These are phyloP conservation scores for Schoenoplectus triqueter DNA, from an alignment of 202 grass and related monocot genomes.

Conservation along the genomic window DNA sequence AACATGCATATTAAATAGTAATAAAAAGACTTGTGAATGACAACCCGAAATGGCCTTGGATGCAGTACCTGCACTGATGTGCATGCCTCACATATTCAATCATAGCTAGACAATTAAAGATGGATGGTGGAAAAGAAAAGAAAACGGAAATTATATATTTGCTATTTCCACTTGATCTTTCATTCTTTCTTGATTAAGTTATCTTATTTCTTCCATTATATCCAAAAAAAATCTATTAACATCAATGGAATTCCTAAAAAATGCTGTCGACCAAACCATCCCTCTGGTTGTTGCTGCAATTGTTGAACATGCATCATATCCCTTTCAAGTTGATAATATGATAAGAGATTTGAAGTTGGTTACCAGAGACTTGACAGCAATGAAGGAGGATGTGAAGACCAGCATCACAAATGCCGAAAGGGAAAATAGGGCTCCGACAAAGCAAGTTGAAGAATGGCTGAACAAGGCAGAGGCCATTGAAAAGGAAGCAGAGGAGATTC, in stretches of 20 bases:
- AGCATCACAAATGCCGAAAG: neutral
- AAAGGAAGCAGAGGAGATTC: slow-evolving; percentile 8
- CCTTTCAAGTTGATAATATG: neutral
- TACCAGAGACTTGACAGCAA: neutral
- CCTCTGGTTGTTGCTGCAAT: neutral
- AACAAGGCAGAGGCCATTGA: neutral
- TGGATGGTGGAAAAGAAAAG: neutral
- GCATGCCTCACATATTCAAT: slow-evolving; percentile 16
- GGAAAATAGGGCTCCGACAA: slow-evolving; percentile 4
- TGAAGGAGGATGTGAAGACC: slow-evolving; percentile 18
- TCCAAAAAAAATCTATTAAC: neutral
- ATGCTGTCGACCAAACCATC: neutral
- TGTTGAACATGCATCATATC: neutral
- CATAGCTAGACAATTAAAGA: neutral
- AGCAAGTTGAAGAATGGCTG: slow-evolving; percentile 7
- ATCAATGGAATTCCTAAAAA: slow-evolving; percentile 7
- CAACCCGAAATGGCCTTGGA: neutral
- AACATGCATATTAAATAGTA: slow-evolving; percentile 20
- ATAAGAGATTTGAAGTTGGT: slow-evolving; percentile 5
- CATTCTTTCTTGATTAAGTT: neutral
- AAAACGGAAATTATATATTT: neutral
- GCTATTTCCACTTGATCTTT: neutral
- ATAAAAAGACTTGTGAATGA: neutral
- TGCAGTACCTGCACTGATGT: slow-evolving; percentile 10
- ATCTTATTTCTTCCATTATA: neutral